A percentile compares a stretch with the other conserved stretches of the same genome.
Conservation (phyloP, 192 early-diverging fungal species). For the Coemansia sp. region DNA sequence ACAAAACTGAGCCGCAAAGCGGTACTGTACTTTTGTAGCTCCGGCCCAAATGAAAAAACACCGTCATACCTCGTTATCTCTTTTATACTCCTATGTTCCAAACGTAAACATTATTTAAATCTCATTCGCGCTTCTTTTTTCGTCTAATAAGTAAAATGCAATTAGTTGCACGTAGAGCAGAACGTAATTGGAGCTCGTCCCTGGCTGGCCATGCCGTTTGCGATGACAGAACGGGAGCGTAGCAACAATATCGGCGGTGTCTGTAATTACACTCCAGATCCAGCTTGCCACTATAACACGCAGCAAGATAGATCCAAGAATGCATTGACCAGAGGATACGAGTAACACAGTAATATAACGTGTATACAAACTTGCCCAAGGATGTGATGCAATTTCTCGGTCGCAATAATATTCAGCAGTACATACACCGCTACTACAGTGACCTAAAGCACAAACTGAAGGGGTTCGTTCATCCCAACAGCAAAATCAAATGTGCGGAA, state of each 20-base stretch:
- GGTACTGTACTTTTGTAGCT: too few species aligned
- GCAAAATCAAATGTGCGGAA: neutral
- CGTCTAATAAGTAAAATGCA: neutral
- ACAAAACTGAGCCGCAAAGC: neutral
- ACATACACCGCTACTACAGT: slow-evolving; percentile 35
- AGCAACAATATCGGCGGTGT: slow-evolving; percentile 54
- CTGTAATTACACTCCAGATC: slow-evolving; percentile 55
- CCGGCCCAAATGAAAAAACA: too few species aligned
- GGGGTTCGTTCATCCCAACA: slow-evolving; percentile 34
- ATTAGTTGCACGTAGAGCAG: slow-evolving; percentile 18
- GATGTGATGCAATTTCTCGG: slow-evolving; percentile 56
- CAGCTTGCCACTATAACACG: slow-evolving; percentile 23
- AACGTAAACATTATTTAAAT: neutral
- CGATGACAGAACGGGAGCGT: slow-evolving; percentile 55
- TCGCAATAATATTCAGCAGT: slow-evolving; percentile 42
- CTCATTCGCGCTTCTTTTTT: neutral
- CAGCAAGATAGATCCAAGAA: slow-evolving; percentile 14
- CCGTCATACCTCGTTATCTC: neutral
- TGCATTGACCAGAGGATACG: neutral
- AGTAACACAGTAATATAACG: slow-evolving; percentile 17
- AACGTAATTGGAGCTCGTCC: slow-evolving; percentile 33
- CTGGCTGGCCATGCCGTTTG: too few species aligned
- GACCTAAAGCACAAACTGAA: slow-evolving; percentile 9
- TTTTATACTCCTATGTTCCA: neutral
- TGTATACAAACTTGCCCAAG: slow-evolving; percentile 54